Evolutionary conservation across 2,329 filamentous ascomycete species (phyloP).

Genomic region (Tolypocladium endophyticum): DNA sequence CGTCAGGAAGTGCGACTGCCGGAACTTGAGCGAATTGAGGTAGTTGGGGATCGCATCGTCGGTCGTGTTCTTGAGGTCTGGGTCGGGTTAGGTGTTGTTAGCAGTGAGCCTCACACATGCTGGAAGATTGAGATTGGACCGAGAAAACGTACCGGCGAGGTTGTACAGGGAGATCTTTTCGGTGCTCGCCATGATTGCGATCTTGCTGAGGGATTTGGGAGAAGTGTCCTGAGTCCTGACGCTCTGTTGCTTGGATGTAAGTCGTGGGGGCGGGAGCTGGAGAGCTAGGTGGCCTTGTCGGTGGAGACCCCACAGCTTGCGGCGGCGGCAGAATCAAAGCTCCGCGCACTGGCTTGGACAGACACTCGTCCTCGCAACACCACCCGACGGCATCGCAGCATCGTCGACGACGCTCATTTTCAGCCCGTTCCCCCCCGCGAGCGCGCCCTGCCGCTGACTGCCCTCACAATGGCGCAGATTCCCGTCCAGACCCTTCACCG

Average conservation of each 20-base stretch:
- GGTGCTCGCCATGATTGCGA: slow-evolving; percentile 20
- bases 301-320: neutral
- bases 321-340: slow-evolving; percentile 9
- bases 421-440: neutral
- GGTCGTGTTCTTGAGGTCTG: slow-evolving; percentile 92
- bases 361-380: neutral
- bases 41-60: slow-evolving; percentile 94
- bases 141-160: slow-evolving; percentile 41
- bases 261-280: neutral
- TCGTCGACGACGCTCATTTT: neutral
- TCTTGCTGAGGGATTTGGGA: neutral
- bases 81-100: slow-evolving; percentile 1
- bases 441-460: slow-evolving; percentile 4
- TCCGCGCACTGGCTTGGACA: slow-evolving; percentile 4
- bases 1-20: slow-evolving; percentile 67
- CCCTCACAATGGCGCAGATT: slow-evolving; percentile 62
- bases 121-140: neutral
- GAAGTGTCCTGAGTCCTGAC: neutral
- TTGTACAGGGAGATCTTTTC: slow-evolving; percentile 59
- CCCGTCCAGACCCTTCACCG: slow-evolving; percentile 91
- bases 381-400: neutral
- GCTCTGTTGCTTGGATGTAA: neutral
- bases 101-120: neutral
- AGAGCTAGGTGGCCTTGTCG: neutral
- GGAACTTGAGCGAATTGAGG: slow-evolving; percentile 78